Percentiles rank a stretch among this genome's conserved stretches.
Conservation (phyloP, 257 asterid species). For the Eucommia ulmoides region DNA sequence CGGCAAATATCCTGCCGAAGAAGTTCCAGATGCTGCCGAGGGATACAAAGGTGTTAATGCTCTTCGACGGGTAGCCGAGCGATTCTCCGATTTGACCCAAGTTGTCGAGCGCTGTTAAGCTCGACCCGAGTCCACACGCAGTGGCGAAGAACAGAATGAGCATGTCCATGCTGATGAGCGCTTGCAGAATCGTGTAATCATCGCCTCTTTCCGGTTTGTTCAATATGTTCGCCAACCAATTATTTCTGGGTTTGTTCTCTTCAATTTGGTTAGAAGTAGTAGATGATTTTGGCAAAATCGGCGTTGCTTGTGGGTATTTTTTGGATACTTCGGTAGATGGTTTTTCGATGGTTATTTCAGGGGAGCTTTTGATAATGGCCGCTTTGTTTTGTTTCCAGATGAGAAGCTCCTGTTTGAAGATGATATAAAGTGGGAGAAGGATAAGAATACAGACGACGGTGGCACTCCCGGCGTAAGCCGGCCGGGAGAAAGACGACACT, state of each 20-base stretch:
- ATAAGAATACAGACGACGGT: not conserved
- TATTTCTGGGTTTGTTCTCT: too few species aligned
- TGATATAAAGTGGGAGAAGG: not conserved
- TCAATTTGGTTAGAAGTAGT: too few species aligned
- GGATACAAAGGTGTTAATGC: not conserved
- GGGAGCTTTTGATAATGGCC: not conserved
- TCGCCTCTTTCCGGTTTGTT: too few species aligned
- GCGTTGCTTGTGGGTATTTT: not conserved
- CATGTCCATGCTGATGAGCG: too few species aligned
- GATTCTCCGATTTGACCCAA: too few species aligned
- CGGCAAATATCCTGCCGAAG: not conserved
- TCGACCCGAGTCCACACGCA: too few species aligned
- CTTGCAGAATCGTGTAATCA: too few species aligned
- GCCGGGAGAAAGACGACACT: not conserved
- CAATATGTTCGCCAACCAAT: too few species aligned
- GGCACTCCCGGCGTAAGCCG: conserved; percentile 1
- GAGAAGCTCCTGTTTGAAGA: not conserved
- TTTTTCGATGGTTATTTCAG: not conserved
- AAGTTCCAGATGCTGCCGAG: not conserved
- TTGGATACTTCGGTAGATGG: not conserved
- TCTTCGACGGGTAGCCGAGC: too few species aligned
- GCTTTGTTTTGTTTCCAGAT: not conserved
- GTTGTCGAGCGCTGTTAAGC: too few species aligned
- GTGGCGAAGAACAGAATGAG: too few species aligned
- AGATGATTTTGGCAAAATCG: too few species aligned